phyloP scores from a whole-genome alignment of 2,329 filamentous ascomycete genomes.

The Ophiocordyceps camponoti-floridani region DNA sequence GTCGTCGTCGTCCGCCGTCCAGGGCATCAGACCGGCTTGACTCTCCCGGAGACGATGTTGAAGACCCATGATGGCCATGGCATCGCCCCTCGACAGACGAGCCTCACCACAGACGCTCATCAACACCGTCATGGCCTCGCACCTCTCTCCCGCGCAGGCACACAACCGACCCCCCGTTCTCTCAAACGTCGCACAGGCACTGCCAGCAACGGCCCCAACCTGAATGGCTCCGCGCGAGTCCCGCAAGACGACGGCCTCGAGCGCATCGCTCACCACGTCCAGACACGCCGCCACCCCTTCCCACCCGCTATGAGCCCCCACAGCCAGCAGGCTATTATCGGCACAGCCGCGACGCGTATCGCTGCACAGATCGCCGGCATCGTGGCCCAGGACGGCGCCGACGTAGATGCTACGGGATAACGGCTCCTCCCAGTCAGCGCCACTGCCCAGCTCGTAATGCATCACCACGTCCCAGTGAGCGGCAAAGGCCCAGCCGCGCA shows the following conservation, averaged over 20 bases:
- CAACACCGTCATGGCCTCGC: background rate
- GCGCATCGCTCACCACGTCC: background rate
- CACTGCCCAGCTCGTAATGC: background rate
- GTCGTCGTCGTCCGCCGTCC: background rate
- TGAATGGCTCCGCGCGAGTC: background rate
- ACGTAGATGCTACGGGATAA: background rate
- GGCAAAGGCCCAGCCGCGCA: background rate
- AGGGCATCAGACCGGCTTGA: background rate
- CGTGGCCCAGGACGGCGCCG: background rate
- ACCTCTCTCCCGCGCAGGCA: background rate
- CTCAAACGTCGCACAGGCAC: background rate
- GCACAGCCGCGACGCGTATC: background rate
- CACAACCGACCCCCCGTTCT: background rate
- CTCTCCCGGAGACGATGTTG: background rate
- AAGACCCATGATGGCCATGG: background rate
- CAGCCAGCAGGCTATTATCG: background rate
- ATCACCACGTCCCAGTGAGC: background rate
- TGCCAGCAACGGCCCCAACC: background rate
- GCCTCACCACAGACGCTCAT: background rate
- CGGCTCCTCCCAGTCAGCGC: background rate
- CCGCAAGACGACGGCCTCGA: background rate
- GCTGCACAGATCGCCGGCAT: background rate
- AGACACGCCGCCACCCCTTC: background rate
- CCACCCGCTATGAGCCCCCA: background rate
- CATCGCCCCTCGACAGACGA: background rate